Percentiles rank a stretch among this genome's conserved stretches.
phyloP scores from a whole-genome alignment of 129 eudicot species.

The Silybum marianum region DNA sequence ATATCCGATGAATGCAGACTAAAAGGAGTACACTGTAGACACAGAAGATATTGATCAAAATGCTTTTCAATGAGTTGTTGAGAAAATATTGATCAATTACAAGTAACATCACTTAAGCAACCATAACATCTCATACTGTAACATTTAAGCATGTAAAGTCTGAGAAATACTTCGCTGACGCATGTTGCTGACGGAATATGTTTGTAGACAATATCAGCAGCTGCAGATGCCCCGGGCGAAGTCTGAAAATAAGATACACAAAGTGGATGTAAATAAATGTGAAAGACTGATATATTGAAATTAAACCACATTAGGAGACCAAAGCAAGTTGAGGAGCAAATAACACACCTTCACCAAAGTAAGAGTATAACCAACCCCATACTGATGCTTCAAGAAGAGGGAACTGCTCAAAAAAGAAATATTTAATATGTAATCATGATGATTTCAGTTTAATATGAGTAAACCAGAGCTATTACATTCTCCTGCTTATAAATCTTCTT shows the following conservation, averaged over 20 bases:
- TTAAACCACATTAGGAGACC: background rate
- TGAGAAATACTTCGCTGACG: conserved; percentile 80
- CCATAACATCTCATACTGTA: conserved; percentile 10
- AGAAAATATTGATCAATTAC: conserved; percentile 7
- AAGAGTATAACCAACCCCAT: conserved; percentile 99
- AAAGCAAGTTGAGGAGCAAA: conserved; percentile 13
- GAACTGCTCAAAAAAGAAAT: conserved; percentile 57
- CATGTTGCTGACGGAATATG: conserved; percentile 95
- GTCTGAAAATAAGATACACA: conserved; percentile 50
- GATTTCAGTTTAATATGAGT: background rate
- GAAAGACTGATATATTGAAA: conserved; percentile 1
- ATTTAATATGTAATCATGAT: conserved; percentile 4
- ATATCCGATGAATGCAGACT: background rate
- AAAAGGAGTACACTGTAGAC: background rate
- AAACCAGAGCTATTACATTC: background rate
- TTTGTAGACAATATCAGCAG: conserved; percentile 79
- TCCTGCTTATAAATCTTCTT: conserved; percentile 14
- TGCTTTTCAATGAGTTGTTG: background rate
- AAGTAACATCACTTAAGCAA: conserved; percentile 2
- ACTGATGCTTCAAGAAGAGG: conserved; percentile 92
- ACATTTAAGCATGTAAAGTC: conserved; percentile 16
- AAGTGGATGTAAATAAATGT: conserved; percentile 7
- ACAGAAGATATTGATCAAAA: background rate
- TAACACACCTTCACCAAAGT: conserved; percentile 90
- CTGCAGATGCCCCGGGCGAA: conserved; percentile 80